Evolutionary conservation across 441 rosid genomes (phyloP).

Genomic region (Macaranga tanarius): DNA sequence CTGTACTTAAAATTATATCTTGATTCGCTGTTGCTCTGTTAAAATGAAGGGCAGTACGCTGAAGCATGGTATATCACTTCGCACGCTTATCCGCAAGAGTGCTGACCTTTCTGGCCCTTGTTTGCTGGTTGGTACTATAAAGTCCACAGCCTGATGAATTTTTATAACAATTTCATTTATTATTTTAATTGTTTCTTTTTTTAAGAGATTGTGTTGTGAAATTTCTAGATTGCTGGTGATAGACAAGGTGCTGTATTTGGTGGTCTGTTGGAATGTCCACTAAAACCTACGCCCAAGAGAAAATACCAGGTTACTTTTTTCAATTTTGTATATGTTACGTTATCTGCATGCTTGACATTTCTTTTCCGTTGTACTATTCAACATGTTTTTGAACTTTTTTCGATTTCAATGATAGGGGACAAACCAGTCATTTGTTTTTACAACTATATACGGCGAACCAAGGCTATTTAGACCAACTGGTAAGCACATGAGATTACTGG

Average conservation of each 20-base stretch:
- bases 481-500: constrained; percentile 28
- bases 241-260: constrained; percentile 87
- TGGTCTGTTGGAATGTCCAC: constrained; percentile 76
- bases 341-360: not conserved
- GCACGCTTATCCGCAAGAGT: constrained; percentile 85
- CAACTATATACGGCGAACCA: constrained; percentile 86
- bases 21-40: constrained; percentile 40
- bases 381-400: constrained; percentile 11
- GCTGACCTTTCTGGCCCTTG: constrained; percentile 79
- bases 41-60: constrained; percentile 96
- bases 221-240: constrained; percentile 76
- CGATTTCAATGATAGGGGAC: constrained; percentile 54
- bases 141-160: constrained; percentile 8
- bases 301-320: constrained; percentile 71
- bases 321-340: not conserved
- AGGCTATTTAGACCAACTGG: constrained; percentile 96
- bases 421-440: constrained; percentile 83
- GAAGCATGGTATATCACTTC: constrained; percentile 95
- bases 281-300: constrained; percentile 81
- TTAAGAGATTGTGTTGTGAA: constrained; percentile 25
- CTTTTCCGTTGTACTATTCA: not conserved
- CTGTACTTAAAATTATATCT: constrained; percentile 25
- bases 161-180: not conserved
- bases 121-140: constrained; percentile 79
- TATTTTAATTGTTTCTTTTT: constrained; percentile 13